Conservation (phyloP, 108 stramenopile genomes). For the Pseudonitzschia multistriata region DNA sequence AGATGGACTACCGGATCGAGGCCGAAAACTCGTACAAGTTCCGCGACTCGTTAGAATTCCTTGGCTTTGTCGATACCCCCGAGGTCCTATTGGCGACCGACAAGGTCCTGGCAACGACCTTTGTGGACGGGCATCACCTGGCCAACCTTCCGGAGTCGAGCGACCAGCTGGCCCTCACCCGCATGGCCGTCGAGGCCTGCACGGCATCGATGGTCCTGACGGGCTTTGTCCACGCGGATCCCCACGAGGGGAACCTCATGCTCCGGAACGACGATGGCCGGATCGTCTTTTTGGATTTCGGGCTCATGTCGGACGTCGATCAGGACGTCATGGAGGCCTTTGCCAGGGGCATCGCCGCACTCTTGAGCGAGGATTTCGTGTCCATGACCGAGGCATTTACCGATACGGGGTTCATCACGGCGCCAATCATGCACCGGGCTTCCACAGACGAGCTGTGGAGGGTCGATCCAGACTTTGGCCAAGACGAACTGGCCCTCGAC, state of each 20-base stretch:
- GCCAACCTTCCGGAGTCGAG: background rate
- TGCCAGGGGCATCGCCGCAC: conserved; percentile 23
- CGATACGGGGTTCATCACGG: conserved; percentile 19
- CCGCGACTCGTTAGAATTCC: background rate
- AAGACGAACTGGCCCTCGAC: background rate
- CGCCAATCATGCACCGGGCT: conserved; percentile 11
- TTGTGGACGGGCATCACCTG: conserved; percentile 15
- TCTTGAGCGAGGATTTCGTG: conserved; percentile 14
- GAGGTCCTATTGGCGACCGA: background rate
- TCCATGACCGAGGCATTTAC: conserved; percentile 9
- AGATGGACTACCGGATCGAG: conserved; percentile 26
- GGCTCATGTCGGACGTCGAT: conserved; percentile 20
- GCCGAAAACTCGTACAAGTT: conserved; percentile 17
- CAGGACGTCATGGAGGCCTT: conserved; percentile 28
- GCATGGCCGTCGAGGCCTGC: conserved; percentile 26
- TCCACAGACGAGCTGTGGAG: conserved; percentile 5
- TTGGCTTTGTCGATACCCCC: conserved; percentile 18
- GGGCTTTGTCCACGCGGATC: conserved; percentile 37
- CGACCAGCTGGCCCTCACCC: conserved; percentile 10
- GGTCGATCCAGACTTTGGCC: background rate
- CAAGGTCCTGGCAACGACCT: conserved; percentile 19
- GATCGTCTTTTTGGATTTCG: conserved; percentile 30
- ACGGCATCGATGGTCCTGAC: conserved; percentile 25
- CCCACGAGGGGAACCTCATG: conserved; percentile 35
- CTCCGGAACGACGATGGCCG: conserved; percentile 6